Percentiles rank a stretch among this genome's conserved stretches.
Conservation (phyloP, 768 basidiomycete species). For the Rhodocollybia butyracea region DNA sequence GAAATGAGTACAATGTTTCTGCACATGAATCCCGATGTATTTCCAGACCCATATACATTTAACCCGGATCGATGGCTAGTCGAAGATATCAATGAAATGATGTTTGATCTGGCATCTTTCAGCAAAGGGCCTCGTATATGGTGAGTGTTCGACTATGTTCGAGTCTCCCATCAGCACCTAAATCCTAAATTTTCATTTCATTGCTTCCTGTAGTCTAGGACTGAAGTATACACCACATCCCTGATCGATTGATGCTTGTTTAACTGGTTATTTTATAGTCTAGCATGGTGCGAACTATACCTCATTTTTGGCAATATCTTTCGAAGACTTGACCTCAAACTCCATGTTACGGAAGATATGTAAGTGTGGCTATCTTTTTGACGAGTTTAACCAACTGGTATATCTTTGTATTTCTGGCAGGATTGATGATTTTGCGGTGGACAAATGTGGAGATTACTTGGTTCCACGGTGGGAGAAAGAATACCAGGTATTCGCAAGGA, state of each 20-base stretch:
- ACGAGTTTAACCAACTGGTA: not conserved
- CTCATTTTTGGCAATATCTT: slow-evolving; percentile 9
- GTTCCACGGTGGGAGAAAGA: slow-evolving; percentile 3
- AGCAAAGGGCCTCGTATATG: slow-evolving; percentile 7
- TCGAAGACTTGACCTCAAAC: not conserved
- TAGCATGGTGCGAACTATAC: slow-evolving; percentile 12
- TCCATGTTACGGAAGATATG: slow-evolving; percentile 1
- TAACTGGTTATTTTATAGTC: not conserved
- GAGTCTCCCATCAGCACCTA: too few relatives aligned
- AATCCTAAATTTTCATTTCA: not conserved
- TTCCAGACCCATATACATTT: slow-evolving; percentile 36
- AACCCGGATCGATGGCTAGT: slow-evolving; percentile 41
- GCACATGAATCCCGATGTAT: slow-evolving; percentile 36
- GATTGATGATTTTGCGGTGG: not conserved
- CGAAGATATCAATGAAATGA: slow-evolving; percentile 25
- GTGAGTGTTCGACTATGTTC: too few relatives aligned
- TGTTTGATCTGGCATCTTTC: slow-evolving; percentile 38
- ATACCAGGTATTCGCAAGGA: slow-evolving; percentile 3
- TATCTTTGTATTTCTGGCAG: not conserved
- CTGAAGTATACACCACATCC: not conserved
- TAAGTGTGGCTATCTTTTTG: not conserved
- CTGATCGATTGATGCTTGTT: not conserved
- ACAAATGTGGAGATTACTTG: not conserved
- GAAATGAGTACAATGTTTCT: slow-evolving; percentile 37
- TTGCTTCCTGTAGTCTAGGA: not conserved